Base-by-base conservation (phyloP, 441 rosid genomes). In the Adansonia rubrostipa region DNA sequence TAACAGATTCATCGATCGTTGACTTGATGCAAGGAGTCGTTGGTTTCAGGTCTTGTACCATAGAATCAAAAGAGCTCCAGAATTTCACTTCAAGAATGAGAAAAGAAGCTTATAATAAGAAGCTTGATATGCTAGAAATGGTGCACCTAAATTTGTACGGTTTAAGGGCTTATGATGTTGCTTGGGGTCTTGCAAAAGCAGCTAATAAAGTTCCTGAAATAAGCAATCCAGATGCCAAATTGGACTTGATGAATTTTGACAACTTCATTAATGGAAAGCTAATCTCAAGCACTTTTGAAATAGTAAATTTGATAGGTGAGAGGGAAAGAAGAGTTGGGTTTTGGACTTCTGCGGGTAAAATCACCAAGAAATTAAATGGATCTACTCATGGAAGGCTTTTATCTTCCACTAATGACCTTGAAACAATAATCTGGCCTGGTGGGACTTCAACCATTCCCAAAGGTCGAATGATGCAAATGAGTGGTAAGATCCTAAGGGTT, bases 21-120 rank as follows among this genome's bases (percentile, higher is more conserved):
- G 67, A 60, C 70, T 81, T 81, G 9, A 86, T 85, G 86, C 87
- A 85, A 81, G 83, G 88, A 36, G 79, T 85, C 57, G 10, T 85
- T 65, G 91, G 89, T 42, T 74, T 86, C 47, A 81, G 60, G 80
- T 63, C 84, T 1, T 73, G 81, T 69, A 24, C 74, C 47, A 77
- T 69, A 10, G 17, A n/a, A 6, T 83, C 84, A 6, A 58, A 63
- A 44, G 58, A 83, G 48, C 63, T 82, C 9, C 8, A 9, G 11
- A 50, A 69, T 9, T 89, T 86, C 64, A 71, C 81, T 44, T 53
- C 48, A 70, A 80, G 83, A 79, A 70, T 82, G 84, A 80, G 76
- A 40, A 75, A 54, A 69, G 33, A 75, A 51, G 17, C 85, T 9
- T 50, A 1, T 13, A 2, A 19, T 6, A 70, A 81, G 28, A 70